Conservation (phyloP, 768 basidiomycete species). For the Podaxis rugospora region DNA sequence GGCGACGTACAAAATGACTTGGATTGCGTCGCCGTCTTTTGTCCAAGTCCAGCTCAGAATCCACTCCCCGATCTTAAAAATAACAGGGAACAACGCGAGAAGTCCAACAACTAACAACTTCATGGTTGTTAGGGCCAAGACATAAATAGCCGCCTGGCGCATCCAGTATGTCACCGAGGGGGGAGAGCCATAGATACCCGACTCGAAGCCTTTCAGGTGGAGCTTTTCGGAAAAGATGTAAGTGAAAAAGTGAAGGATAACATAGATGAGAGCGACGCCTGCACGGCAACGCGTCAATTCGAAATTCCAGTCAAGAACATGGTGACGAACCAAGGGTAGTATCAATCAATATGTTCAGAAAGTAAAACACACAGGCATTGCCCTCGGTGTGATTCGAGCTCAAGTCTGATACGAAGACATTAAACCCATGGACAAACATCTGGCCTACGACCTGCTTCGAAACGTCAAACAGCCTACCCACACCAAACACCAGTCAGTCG, state of each 20-base stretch:
- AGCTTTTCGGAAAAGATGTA: conserved; percentile 60
- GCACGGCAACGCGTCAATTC: conserved; percentile 6
- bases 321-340: conserved; percentile 73
- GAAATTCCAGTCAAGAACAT: background rate
- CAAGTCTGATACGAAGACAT: conserved; percentile 75
- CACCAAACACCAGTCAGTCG: background rate
- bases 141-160: conserved; percentile 78
- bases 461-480: conserved; percentile 80
- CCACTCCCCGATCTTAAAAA: conserved; percentile 83
- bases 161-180: conserved; percentile 71
- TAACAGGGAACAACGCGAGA: conserved; percentile 63
- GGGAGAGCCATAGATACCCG: conserved; percentile 86
- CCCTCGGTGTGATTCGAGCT: conserved; percentile 63
- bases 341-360: conserved; percentile 89
- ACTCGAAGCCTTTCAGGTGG: conserved; percentile 71
- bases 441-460: conserved; percentile 89
- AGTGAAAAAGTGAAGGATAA: conserved; percentile 61
- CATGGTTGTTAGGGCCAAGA: conserved; percentile 79
- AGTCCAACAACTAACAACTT: conserved; percentile 84
- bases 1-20: conserved; percentile 74
- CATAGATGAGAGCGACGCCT: conserved; percentile 85
- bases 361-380: conserved; percentile 91
- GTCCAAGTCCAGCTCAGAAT: conserved; percentile 74
- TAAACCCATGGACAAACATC: conserved; percentile 74
- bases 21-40: conserved; percentile 55